Percentiles rank a stretch among this genome's conserved stretches.
phyloP scores from a whole-genome alignment of 257 asterid genomes.

The Buddleja alternifolia region DNA sequence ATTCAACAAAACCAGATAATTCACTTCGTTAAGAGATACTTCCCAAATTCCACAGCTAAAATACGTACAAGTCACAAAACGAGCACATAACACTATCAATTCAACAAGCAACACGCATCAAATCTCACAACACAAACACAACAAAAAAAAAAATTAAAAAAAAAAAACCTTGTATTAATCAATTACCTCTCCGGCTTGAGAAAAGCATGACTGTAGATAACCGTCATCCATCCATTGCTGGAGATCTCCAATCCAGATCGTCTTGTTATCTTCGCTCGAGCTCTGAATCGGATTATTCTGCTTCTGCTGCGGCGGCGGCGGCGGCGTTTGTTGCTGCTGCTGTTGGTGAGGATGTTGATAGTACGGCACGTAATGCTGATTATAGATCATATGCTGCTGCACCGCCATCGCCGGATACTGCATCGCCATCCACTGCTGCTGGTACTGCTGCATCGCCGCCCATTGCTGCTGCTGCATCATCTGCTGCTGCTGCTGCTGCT shows the following conservation, averaged over 20 bases:
- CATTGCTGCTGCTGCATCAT: conserved; percentile 83
- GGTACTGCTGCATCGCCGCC: conserved; percentile 97
- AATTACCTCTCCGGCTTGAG: conserved; percentile 75
- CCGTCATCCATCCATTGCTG: conserved; percentile 97
- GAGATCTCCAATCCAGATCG: conserved; percentile 99
- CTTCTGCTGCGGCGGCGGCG: conserved; percentile 43
- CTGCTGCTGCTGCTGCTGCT: conserved; percentile 55
- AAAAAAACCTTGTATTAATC: neutral
- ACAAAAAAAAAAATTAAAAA: neutral
- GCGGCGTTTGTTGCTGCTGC: conserved; percentile 50
- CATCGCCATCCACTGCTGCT: conserved; percentile 98
- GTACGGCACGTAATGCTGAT: conserved; percentile 81
- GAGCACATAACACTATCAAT: conserved; percentile 4
- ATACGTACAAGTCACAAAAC: neutral
- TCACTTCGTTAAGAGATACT: conserved; percentile 17
- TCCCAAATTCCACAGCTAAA: neutral
- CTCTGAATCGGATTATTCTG: conserved; percentile 67
- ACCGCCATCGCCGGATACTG: conserved; percentile 85
- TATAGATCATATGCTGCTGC: conserved; percentile 88
- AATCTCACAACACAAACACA: conserved; percentile 12
- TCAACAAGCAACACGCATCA: conserved; percentile 10
- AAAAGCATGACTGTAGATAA: conserved; percentile 81
- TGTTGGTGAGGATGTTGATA: conserved; percentile 72
- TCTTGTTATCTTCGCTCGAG: conserved; percentile 76
- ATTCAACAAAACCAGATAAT: conserved; percentile 19